Evolutionary conservation across 1,284 basidiomycete genomes (phyloP).

Genomic region (Meira miltonrushii): DNA sequence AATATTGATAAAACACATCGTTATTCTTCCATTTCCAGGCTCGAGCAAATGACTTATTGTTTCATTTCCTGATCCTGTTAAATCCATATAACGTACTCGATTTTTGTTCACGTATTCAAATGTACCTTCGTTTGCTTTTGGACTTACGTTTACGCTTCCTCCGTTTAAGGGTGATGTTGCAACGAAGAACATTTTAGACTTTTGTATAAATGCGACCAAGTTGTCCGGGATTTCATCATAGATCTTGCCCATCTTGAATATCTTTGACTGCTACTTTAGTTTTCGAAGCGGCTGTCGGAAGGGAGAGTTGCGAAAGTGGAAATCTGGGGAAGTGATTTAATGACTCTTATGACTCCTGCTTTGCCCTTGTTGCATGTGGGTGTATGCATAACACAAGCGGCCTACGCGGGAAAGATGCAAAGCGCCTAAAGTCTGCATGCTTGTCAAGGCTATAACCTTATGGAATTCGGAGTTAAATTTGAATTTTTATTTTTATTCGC

Average conservation of each 20-base stretch:
- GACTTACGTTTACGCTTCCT: constrained; percentile 10
- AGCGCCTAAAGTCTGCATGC: no score
- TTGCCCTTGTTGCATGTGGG: no score
- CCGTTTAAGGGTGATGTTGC: constrained; percentile 12
- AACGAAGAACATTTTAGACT: constrained; percentile 13
- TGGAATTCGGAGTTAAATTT: neutral
- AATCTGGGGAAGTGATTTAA: no score
- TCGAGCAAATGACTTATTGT: constrained; percentile 12
- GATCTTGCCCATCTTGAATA: neutral
- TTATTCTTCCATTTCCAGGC: constrained; percentile 16
- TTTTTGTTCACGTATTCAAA: constrained; percentile 5
- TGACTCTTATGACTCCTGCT: no score
- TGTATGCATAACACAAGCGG: no score
- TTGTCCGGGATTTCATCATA: constrained; percentile 11
- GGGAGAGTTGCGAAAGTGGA: no score
- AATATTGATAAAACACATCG: constrained; percentile 12
- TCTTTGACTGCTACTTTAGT: no score
- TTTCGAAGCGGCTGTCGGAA: no score
- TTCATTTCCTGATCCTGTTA: constrained; percentile 16
- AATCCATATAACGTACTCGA: constrained; percentile 13
- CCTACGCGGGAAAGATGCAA: no score
- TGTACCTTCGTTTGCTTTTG: constrained; percentile 8
- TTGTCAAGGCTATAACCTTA: no score
- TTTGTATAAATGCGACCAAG: constrained; percentile 8
- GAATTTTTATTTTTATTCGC: neutral